Percentiles rank a stretch among this genome's conserved stretches.
These are phyloP conservation scores for Scortechinia acanthostroma DNA, from an alignment of 2,329 filamentous ascomycete species.

Conservation along the genomic window DNA sequence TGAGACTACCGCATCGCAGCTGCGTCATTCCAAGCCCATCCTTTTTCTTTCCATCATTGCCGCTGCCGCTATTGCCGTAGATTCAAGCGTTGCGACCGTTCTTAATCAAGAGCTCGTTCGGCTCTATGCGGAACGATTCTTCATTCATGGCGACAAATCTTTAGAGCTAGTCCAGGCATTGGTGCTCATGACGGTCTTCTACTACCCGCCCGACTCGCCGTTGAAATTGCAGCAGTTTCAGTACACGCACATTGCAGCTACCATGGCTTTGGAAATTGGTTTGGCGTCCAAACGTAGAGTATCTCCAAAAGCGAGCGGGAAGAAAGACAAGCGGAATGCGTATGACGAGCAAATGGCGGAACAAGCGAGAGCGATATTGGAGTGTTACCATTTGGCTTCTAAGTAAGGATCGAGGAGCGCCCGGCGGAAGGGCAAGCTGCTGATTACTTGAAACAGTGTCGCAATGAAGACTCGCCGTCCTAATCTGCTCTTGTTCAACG, in stretches of 20 bases:
- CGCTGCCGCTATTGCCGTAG: not conserved
- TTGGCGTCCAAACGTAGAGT: conserved; percentile 10
- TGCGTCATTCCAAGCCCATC: not conserved
- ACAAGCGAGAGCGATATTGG: not conserved
- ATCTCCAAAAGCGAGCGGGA: not conserved
- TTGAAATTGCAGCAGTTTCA: conserved; percentile 39
- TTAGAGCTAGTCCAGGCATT: conserved; percentile 41
- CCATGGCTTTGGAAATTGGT: conserved; percentile 37
- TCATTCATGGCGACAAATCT: conserved; percentile 38
- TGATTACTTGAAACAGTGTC: conserved; percentile 20
- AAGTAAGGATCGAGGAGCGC: not conserved
- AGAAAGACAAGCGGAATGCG: not conserved
- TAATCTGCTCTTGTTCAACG: conserved; percentile 30
- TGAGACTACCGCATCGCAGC: not conserved
- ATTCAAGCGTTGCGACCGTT: conserved; percentile 4
- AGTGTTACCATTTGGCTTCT: conserved; percentile 1
- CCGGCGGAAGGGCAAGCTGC: too few species aligned
- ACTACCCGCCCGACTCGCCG: conserved; percentile 35
- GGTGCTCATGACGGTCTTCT: conserved; percentile 37
- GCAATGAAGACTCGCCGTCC: conserved; percentile 32
- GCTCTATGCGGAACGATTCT: conserved; percentile 35
- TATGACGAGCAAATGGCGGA: not conserved
- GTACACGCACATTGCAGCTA: conserved; percentile 39
- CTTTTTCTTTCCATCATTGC: not conserved
- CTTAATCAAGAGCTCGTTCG: conserved; percentile 38